A percentile compares a stretch with the other conserved stretches of the same genome.
These are phyloP conservation scores for Tanozyma kutaoensis DNA, from an alignment of 805 yeast species.

Conservation along the genomic window DNA sequence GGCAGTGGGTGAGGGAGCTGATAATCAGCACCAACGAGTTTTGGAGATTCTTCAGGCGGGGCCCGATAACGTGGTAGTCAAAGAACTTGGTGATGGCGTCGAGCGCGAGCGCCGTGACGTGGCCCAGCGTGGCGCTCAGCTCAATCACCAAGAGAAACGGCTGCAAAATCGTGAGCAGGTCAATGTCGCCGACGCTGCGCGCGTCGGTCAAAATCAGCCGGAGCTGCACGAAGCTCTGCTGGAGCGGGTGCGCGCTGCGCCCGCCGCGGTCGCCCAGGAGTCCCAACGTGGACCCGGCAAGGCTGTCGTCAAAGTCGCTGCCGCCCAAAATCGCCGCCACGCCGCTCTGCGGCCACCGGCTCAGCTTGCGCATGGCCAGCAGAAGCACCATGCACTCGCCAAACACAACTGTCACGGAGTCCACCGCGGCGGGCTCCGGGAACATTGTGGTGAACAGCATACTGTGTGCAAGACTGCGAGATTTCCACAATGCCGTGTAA, in stretches of 20 bases:
- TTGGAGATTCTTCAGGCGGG: conserved; percentile 38
- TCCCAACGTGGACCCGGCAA: no score
- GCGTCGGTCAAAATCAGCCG: conserved; percentile 51
- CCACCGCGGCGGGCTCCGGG: no score
- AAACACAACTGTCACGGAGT: conserved; percentile 70
- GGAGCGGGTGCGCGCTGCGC: conserved; percentile 13
- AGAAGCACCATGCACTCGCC: conserved; percentile 81
- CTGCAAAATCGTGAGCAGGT: conserved; percentile 60
- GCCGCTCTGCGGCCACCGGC: conserved; percentile 57
- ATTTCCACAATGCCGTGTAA: no score
- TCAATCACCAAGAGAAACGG: conserved; percentile 81
- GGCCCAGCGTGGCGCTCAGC: conserved; percentile 76
- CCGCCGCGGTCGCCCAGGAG: no score
- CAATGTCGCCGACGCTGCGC: conserved; percentile 38
- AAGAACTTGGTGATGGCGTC: conserved; percentile 64
- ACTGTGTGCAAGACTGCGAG: no score
- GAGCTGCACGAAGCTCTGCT: conserved; percentile 70
- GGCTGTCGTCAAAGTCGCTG: conserved; percentile 13
- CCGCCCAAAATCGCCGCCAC: conserved; percentile 80
- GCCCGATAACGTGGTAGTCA: conserved; percentile 51
- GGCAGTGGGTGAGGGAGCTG: conserved; percentile 77
- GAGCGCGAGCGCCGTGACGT: conserved; percentile 72
- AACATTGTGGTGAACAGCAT: no score
- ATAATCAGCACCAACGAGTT: conserved; percentile 52
- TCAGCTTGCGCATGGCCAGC: conserved; percentile 73